These are phyloP conservation scores for Backusella mclennaniae DNA, from an alignment of 192 early-diverging fungal species.

Conservation along the genomic window DNA sequence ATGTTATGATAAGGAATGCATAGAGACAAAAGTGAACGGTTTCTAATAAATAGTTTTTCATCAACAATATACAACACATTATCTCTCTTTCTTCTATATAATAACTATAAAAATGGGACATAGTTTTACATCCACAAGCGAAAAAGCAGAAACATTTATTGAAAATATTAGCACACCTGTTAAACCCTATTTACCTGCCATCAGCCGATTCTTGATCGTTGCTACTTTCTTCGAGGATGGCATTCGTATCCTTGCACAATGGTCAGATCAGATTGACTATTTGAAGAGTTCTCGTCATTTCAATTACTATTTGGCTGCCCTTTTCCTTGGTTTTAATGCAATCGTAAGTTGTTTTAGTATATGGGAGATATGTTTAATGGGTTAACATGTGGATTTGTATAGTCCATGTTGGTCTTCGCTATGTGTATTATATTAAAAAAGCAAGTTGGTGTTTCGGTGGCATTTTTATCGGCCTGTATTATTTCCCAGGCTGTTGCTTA, in stretches of 20 bases:
- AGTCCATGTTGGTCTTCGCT: constrained; percentile 76
- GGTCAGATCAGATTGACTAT: constrained; percentile 86
- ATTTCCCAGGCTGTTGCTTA: constrained; percentile 89
- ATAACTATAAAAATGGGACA: neutral
- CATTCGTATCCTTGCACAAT: constrained; percentile 84
- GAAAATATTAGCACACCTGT: constrained; percentile 70
- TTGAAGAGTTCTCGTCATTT: constrained; percentile 79
- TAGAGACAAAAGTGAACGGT: neutral
- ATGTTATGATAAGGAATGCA: neutral
- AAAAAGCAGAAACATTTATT: constrained; percentile 30
- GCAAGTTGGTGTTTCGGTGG: constrained; percentile 76
- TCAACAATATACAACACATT: neutral
- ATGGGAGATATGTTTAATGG: neutral
- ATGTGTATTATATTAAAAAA: constrained; percentile 77
- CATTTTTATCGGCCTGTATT: constrained; percentile 78
- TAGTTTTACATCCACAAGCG: neutral
- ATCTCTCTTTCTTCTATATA: neutral
- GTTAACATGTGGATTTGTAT: neutral
- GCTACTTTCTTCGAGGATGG: constrained; percentile 95
- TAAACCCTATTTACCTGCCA: constrained; percentile 87
- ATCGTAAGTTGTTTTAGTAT: constrained; percentile 38
- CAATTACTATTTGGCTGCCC: constrained; percentile 68
- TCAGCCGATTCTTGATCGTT: constrained; percentile 91
- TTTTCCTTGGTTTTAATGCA: constrained; percentile 84
- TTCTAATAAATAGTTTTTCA: neutral